A percentile compares a stretch with the other conserved stretches of the same genome.
phyloP scores from a whole-genome alignment of 148 eudicot genomes.

The Cornus florida region DNA sequence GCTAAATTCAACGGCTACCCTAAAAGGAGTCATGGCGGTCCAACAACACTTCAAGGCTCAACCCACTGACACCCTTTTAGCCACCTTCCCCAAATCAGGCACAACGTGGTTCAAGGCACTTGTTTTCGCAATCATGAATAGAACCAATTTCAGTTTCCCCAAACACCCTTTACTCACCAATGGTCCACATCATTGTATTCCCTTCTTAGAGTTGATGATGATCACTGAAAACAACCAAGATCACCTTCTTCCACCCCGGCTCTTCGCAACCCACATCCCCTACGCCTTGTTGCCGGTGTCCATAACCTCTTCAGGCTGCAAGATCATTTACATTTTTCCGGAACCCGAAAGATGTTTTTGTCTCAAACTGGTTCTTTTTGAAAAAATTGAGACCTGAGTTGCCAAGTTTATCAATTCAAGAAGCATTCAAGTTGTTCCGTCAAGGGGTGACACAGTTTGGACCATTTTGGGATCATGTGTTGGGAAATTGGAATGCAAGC shows the following conservation, averaged over 20 bases:
- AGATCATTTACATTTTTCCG: background rate
- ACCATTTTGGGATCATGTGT: background rate
- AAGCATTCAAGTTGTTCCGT: no score
- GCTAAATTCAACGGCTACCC: no score
- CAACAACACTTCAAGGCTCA: background rate
- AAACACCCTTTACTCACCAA: background rate
- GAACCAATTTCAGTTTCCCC: no score
- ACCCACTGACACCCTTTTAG: slow-evolving; percentile 9
- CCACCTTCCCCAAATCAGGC: slow-evolving; percentile 3
- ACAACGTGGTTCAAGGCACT: slow-evolving; percentile 8
- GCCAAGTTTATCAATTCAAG: no score
- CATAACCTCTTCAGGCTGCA: background rate
- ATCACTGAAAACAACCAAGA: background rate
- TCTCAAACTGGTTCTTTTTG: slow-evolving; percentile 5
- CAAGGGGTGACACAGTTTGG: no score
- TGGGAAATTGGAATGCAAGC: slow-evolving; percentile 17
- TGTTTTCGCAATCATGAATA: background rate
- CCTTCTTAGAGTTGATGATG: background rate
- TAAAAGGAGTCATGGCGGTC: background rate
- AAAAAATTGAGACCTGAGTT: no score
- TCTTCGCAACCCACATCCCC: background rate
- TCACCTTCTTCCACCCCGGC: background rate
- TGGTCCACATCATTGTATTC: background rate
- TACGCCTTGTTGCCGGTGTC: background rate
- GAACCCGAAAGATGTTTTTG: background rate